A percentile compares a stretch with the other conserved stretches of the same genome.
These are phyloP conservation scores for Fusarium mundagurra DNA, from an alignment of 2,329 filamentous ascomycete species.

Conservation along the genomic window DNA sequence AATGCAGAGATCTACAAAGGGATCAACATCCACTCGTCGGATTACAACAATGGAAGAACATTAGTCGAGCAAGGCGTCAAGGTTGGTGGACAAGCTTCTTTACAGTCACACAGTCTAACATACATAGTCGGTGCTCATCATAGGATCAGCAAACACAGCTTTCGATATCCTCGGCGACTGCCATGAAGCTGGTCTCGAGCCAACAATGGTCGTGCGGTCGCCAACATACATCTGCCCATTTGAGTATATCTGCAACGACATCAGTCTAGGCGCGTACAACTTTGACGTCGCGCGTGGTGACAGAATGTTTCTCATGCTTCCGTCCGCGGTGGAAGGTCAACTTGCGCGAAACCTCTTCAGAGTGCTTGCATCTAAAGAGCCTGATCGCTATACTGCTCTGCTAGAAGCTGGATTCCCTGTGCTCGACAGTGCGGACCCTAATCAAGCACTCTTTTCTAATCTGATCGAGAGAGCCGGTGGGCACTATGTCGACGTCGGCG, in stretches of 20 bases:
- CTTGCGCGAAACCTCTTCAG: slow-evolving; percentile 4
- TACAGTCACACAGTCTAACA: not conserved
- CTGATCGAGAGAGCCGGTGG: slow-evolving; percentile 16
- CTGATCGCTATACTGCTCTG: slow-evolving; percentile 12
- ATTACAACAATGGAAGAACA: slow-evolving; percentile 1
- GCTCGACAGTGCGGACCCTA: not conserved
- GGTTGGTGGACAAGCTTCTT: not conserved
- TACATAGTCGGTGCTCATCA: slow-evolving; percentile 6
- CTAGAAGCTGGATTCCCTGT: slow-evolving; percentile 7
- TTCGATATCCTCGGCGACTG: slow-evolving; percentile 31
- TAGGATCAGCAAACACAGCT: slow-evolving; percentile 29
- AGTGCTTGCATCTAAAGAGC: slow-evolving; percentile 15
- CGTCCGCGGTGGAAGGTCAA: not conserved
- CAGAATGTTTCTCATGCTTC: slow-evolving; percentile 12
- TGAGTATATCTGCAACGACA: slow-evolving; percentile 9
- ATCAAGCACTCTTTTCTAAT: slow-evolving; percentile 3
- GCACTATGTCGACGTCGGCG: slow-evolving; percentile 25
- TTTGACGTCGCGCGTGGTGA: slow-evolving; percentile 9
- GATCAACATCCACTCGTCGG: slow-evolving; percentile 13
- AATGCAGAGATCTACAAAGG: slow-evolving; percentile 9
- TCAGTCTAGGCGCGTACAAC: slow-evolving; percentile 13
- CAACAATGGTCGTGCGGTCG: slow-evolving; percentile 17
- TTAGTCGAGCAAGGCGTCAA: slow-evolving; percentile 7
- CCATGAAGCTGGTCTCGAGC: not conserved
- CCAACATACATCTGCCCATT: slow-evolving; percentile 32